phyloP scores from a whole-genome alignment of 2,329 filamentous ascomycete genomes.

The Monilinia polystroma region DNA sequence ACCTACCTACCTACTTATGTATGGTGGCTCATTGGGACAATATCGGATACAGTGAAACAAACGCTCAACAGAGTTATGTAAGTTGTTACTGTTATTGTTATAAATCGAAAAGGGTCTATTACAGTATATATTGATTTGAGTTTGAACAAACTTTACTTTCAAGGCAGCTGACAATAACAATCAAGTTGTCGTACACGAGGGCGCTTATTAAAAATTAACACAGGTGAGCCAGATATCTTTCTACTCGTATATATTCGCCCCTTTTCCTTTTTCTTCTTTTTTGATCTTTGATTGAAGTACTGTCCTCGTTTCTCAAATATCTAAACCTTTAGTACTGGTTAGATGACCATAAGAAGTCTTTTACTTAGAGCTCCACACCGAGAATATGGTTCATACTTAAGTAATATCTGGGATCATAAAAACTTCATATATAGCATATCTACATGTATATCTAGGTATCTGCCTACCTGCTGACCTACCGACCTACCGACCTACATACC shows the following conservation, averaged over 20 bases:
- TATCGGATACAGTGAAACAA: no score
- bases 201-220: not conserved
- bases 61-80: not conserved
- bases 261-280: not conserved
- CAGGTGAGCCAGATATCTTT: not conserved
- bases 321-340: not conserved
- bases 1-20: no score
- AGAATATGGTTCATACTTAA: not conserved
- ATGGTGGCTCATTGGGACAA: no score
- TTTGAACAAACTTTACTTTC: not conserved
- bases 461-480: no score
- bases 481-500: no score
- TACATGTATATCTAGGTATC: no score
- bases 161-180: conserved; percentile 9
- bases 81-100: not conserved
- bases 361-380: not conserved
- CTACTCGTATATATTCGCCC: not conserved
- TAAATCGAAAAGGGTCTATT: not conserved
- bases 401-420: not conserved
- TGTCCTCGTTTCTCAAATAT: not conserved
- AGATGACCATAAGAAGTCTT: conserved; percentile 10
- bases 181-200: not conserved
- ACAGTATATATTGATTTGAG: not conserved
- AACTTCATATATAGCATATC: no score
- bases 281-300: no score